A percentile compares a stretch with the other conserved stretches of the same genome.
phyloP scores from a whole-genome alignment of 2,329 filamentous ascomycete genomes.

The Fusarium brevicatenulatum region DNA sequence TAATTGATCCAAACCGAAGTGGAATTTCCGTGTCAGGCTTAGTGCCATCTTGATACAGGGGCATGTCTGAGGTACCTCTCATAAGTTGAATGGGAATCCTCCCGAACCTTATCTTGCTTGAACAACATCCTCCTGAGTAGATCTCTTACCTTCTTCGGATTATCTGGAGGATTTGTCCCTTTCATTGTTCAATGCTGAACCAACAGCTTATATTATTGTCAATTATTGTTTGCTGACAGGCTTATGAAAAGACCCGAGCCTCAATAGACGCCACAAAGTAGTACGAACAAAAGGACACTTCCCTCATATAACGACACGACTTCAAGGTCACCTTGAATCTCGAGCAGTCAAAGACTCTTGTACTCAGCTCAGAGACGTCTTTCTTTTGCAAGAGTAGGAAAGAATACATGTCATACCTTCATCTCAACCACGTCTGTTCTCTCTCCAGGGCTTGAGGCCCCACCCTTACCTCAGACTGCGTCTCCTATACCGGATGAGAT shows the following conservation, averaged over 20 bases:
- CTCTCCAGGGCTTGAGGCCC: not conserved
- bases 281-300: conserved; percentile 23
- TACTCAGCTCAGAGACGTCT: not conserved
- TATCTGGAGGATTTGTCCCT: not conserved
- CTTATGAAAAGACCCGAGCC: not conserved
- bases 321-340: not conserved
- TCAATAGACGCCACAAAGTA: conserved; percentile 37
- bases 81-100: not conserved
- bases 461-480: not conserved
- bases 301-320: conserved; percentile 1
- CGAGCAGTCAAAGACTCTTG: not conserved
- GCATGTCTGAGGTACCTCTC: not conserved
- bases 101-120: conserved; percentile 22
- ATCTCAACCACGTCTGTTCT: not conserved
- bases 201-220: not conserved
- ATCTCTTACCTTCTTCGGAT: not conserved
- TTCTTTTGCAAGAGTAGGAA: too few species aligned
- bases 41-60: conserved; percentile 24
- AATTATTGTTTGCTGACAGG: not conserved
- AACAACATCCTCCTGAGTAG: not conserved
- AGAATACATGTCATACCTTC: not conserved
- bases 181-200: not conserved
- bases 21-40: conserved; percentile 31
- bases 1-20: not conserved
- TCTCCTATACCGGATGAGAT: not conserved